A percentile compares a stretch with the other conserved stretches of the same genome.
Evolutionary conservation across 1,284 basidiomycete species (phyloP).

Genomic region (Peniophora sp.): DNA sequence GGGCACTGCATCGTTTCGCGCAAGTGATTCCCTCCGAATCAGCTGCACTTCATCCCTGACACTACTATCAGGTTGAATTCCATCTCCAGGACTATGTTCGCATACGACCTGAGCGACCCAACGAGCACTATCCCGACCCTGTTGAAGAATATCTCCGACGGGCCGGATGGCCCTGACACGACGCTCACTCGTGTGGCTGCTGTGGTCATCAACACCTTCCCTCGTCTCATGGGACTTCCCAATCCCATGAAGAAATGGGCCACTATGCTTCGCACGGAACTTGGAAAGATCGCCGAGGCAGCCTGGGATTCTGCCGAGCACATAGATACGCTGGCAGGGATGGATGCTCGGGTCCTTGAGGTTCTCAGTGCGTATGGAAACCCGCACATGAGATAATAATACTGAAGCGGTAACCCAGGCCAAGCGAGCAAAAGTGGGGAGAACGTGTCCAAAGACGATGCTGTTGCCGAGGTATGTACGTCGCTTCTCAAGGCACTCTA

Average conservation of each 20-base stretch:
- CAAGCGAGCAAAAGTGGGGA: conserved; percentile 1
- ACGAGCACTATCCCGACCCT: conserved; percentile 6
- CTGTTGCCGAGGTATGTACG: conserved; percentile 4
- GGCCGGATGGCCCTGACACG: conserved; percentile 2
- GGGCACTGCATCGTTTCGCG: conserved; percentile 7
- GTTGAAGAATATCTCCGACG: conserved; percentile 10
- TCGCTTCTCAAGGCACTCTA: not conserved
- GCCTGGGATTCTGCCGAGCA: conserved; percentile 7
- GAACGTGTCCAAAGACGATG: conserved; percentile 1
- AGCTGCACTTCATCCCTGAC: not conserved
- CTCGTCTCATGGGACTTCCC: conserved; percentile 6
- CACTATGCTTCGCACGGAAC: conserved; percentile 8
- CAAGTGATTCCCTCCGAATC: not conserved
- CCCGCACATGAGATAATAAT: not conserved
- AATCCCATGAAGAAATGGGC: conserved; percentile 11
- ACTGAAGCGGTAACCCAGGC: not conserved
- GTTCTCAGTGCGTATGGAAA: conserved; percentile 5
- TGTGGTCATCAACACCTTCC: conserved; percentile 6
- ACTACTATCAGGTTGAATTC: conserved; percentile 6
- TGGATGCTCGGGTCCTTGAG: conserved; percentile 12
- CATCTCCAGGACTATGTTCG: conserved; percentile 11
- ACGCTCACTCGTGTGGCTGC: conserved; percentile 3
- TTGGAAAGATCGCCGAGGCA: conserved; percentile 10
- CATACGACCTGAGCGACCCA: conserved; percentile 5
- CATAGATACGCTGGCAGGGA: conserved; percentile 1